A percentile compares a stretch with the other conserved stretches of the same genome.
These are phyloP conservation scores for Xylaria hypoxylon DNA, from an alignment of 2,329 filamentous ascomycete genomes.

Conservation along the genomic window DNA sequence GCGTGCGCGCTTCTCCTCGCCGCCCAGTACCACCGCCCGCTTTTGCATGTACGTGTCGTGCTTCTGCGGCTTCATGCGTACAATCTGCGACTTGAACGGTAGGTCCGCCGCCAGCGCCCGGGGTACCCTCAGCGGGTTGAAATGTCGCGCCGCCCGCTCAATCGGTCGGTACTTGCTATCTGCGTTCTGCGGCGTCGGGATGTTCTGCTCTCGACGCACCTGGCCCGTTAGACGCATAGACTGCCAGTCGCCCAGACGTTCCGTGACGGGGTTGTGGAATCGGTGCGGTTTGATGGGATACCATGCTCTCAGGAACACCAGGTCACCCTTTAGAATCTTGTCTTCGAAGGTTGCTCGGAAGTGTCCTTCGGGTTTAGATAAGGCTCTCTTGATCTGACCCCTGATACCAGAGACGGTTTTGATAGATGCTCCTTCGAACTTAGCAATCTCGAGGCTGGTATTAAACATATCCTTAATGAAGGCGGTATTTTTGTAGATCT, in stretches of 20 bases:
- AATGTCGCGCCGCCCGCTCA: constrained; percentile 75
- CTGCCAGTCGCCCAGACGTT: constrained; percentile 87
- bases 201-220: constrained; percentile 79
- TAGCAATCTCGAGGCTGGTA: constrained; percentile 91
- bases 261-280: constrained; percentile 97
- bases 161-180: constrained; percentile 86
- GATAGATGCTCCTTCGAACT: constrained; percentile 96
- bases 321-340: constrained; percentile 96
- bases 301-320: constrained; percentile 96
- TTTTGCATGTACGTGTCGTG: constrained; percentile 93
- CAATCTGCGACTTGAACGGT: constrained; percentile 93
- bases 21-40: constrained; percentile 85
- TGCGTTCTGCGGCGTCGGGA: constrained; percentile 81
- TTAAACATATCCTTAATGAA: constrained; percentile 99
- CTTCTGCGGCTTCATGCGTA: constrained; percentile 81
- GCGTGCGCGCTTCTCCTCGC: constrained; percentile 89
- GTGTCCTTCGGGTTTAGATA: constrained; percentile 92
- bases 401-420: constrained; percentile 95
- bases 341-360: constrained; percentile 99
- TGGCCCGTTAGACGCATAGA: constrained; percentile 95
- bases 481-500: constrained; percentile 84
- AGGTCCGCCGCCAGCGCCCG: constrained; percentile 83
- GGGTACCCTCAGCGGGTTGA: constrained; percentile 83
- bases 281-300: constrained; percentile 94
- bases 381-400: constrained; percentile 95